These are phyloP conservation scores for Taiwanofungus camphoratus DNA, from an alignment of 1,284 basidiomycete genomes.

Conservation along the genomic window DNA sequence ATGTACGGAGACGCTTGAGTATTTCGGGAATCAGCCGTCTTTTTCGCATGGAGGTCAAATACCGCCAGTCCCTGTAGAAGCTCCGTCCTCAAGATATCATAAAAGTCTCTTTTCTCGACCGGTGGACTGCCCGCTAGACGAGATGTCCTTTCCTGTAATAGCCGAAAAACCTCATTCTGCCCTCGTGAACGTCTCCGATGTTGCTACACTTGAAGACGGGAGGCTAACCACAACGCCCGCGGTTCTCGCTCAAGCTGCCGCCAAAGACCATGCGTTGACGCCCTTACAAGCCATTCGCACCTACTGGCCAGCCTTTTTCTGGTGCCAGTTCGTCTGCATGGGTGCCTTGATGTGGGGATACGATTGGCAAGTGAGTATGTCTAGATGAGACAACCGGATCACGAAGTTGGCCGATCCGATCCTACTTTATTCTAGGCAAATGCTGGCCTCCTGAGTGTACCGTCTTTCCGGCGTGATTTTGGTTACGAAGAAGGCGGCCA, in stretches of 20 bases:
- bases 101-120: too few relatives aligned
- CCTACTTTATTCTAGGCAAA: not conserved
- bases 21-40: too few relatives aligned
- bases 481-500: slow-evolving; percentile 1
- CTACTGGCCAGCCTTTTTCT: slow-evolving; percentile 8
- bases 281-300: slow-evolving; percentile 4
- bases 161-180: too few relatives aligned
- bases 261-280: slow-evolving; percentile 5
- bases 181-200: not conserved
- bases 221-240: too few relatives aligned
- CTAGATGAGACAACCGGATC: not conserved
- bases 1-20: too few relatives aligned
- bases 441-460: slow-evolving; percentile 9
- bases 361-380: slow-evolving; percentile 8
- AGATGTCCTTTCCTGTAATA: too few relatives aligned
- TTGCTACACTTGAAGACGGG: too few relatives aligned
- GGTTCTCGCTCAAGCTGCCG: slow-evolving; percentile 7
- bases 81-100: too few relatives aligned
- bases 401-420: not conserved
- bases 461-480: slow-evolving; percentile 8
- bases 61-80: too few relatives aligned
- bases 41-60: too few relatives aligned
- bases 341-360: slow-evolving; percentile 9
- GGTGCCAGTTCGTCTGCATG: slow-evolving; percentile 12
- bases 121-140: too few relatives aligned